These are phyloP conservation scores for Aureobasidium leucospermi DNA, from an alignment of 2,329 filamentous ascomycete species.

Conservation along the genomic window DNA sequence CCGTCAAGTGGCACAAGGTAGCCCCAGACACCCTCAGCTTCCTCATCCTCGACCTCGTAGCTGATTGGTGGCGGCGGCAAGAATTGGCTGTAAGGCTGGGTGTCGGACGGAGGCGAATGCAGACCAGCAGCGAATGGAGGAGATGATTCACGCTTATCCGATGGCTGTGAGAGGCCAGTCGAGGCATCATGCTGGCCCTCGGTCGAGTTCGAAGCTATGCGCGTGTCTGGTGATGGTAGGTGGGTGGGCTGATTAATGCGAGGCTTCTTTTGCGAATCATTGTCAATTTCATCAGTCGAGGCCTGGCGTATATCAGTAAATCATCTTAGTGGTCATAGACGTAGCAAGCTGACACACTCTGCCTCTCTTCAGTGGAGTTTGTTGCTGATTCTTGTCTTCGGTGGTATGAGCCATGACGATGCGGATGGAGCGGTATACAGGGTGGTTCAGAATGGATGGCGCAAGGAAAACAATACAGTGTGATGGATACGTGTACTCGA, in stretches of 20 bases:
- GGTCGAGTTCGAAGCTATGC: conserved; percentile 56
- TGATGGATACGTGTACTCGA: neutral
- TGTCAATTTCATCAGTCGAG: conserved; percentile 56
- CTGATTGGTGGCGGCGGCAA: conserved; percentile 62
- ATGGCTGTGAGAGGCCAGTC: conserved; percentile 56
- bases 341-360: conserved; percentile 50
- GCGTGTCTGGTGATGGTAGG: conserved; percentile 74
- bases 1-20: conserved; percentile 79
- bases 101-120: conserved; percentile 65
- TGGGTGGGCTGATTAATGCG: conserved; percentile 61
- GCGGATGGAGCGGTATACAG: neutral
- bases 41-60: conserved; percentile 80
- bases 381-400: conserved; percentile 57
- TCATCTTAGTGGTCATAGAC: neutral
- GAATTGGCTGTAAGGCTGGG: conserved; percentile 74
- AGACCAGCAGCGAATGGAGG: conserved; percentile 30
- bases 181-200: conserved; percentile 66
- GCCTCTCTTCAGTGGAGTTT: conserved; percentile 62
- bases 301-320: conserved; percentile 36
- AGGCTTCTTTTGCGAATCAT: conserved; percentile 64
- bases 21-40: conserved; percentile 84
- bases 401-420: neutral
- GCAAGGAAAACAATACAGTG: neutral
- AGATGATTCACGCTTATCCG: conserved; percentile 39
- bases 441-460: neutral